Evolutionary conservation across 139 green algal species (phyloP).

Genomic region (Nannochloris sp.): DNA sequence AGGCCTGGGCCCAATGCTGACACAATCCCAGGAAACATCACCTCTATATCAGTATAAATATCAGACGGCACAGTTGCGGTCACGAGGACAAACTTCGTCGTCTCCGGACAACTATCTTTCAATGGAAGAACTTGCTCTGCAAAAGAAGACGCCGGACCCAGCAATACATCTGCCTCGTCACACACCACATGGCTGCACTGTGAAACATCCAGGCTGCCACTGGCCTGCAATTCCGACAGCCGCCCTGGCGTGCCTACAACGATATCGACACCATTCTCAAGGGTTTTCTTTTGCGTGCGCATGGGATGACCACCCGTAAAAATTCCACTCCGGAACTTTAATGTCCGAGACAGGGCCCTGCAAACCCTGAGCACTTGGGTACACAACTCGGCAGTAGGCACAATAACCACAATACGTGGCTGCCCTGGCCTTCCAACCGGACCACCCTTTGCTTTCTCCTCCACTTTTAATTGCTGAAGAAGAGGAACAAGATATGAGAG

Average conservation of each 20-base stretch:
- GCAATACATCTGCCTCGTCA: slow-evolving; percentile 85
- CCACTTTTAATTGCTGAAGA: slow-evolving; percentile 46
- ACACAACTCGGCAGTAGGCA: slow-evolving; percentile 51
- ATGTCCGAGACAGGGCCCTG: slow-evolving; percentile 22
- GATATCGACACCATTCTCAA: slow-evolving; percentile 64
- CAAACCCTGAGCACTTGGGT: slow-evolving; percentile 35
- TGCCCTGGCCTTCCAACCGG: slow-evolving; percentile 10
- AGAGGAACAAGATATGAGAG: slow-evolving; percentile 80
- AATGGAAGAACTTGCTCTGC: slow-evolving; percentile 51
- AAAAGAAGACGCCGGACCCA: slow-evolving; percentile 50
- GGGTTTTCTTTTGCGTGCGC: slow-evolving; percentile 53
- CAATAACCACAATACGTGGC: slow-evolving; percentile 46
- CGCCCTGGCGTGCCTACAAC: slow-evolving; percentile 68
- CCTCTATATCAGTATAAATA: slow-evolving; percentile 37
- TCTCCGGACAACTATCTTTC: slow-evolving; percentile 14
- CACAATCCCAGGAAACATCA: slow-evolving; percentile 48
- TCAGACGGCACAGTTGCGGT: slow-evolving; percentile 75
- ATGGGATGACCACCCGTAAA: slow-evolving; percentile 56
- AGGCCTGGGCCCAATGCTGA: slow-evolving; percentile 65
- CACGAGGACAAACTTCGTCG: slow-evolving; percentile 54
- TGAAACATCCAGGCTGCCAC: slow-evolving; percentile 35
- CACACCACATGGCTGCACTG: slow-evolving; percentile 50
- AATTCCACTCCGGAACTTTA: slow-evolving; percentile 28
- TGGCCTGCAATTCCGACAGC: slow-evolving; percentile 39
- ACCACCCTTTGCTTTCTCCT: slow-evolving; percentile 32